These are phyloP conservation scores for Fusarium paranaense DNA, from an alignment of 2,329 filamentous ascomycete species.

Conservation along the genomic window DNA sequence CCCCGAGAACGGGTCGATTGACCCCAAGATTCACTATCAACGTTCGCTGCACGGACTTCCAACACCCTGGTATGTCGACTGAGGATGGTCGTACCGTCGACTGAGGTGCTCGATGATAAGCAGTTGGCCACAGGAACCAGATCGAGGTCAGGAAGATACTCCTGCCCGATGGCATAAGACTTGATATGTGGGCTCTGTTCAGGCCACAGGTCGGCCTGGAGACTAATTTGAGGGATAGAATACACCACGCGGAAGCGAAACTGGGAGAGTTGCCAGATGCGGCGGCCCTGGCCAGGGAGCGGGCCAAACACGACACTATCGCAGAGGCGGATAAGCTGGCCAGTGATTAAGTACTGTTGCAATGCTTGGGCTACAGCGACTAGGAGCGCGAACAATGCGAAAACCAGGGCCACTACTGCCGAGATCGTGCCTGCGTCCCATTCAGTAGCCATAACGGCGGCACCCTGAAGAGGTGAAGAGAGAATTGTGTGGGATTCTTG, in stretches of 20 bases:
- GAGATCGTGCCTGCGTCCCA: not conserved
- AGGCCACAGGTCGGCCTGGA: not conserved
- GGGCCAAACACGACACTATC: not conserved
- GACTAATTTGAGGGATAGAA: not conserved
- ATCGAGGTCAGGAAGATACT: not conserved
- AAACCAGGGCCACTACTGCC: not conserved
- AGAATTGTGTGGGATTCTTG: not conserved
- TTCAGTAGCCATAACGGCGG: not conserved
- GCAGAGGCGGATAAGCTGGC: not conserved
- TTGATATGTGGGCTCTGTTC: not conserved
- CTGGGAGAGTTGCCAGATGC: not conserved
- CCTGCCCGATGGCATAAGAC: not conserved
- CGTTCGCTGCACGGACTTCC: not conserved
- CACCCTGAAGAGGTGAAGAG: not conserved
- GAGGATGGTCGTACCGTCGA: too few species aligned
- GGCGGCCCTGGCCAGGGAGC: not conserved
- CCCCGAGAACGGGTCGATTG: not conserved
- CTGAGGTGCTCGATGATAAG: not conserved
- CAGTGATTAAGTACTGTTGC: not conserved
- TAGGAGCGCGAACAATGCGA: not conserved
- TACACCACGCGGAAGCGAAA: not conserved
- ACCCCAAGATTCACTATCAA: not conserved
- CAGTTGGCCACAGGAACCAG: not conserved
- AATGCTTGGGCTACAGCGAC: not conserved
- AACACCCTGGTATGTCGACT: not conserved